Evolutionary conservation across 2,329 filamentous ascomycete genomes (phyloP).

Genomic region (Botryotinia convoluta): DNA sequence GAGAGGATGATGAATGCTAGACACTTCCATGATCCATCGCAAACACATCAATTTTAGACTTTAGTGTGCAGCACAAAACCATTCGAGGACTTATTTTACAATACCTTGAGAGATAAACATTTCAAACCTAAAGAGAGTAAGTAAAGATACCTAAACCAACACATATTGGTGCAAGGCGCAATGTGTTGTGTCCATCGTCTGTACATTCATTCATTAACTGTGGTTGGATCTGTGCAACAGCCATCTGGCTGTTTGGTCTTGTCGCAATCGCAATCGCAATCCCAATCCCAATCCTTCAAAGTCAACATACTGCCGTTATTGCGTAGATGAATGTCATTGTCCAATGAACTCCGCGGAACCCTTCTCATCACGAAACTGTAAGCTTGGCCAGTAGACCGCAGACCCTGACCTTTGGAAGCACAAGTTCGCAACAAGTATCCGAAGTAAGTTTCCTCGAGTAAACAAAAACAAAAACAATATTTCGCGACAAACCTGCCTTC

Average conservation of each 20-base stretch:
- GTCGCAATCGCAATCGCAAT: background rate
- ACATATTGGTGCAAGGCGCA: constrained; percentile 2
- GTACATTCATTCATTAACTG: background rate
- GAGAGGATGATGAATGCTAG: background rate
- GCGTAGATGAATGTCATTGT: constrained; percentile 28
- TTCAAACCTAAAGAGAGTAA: background rate
- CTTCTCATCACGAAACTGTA: constrained; percentile 27
- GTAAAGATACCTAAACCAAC: background rate
- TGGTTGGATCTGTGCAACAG: constrained; percentile 4
- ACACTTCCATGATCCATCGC: background rate
- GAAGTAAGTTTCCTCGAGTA: background rate
- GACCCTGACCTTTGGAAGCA: constrained; percentile 19
- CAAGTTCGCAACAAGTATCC: background rate
- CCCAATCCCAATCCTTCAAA: background rate
- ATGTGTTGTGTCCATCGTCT: constrained; percentile 8
- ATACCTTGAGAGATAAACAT: constrained; percentile 6
- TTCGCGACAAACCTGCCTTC: constrained; percentile 24
- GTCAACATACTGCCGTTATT: background rate
- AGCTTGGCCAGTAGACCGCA: constrained; percentile 28
- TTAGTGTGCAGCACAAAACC: constrained; percentile 2
- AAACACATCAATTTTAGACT: constrained; percentile 3
- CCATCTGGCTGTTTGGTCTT: background rate
- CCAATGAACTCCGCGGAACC: constrained; percentile 28
- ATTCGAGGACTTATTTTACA: background rate
- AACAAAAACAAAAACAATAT: constrained; percentile 15